These are phyloP conservation scores for Whalleya microplaca DNA, from an alignment of 2,329 filamentous ascomycete genomes.

Conservation along the genomic window DNA sequence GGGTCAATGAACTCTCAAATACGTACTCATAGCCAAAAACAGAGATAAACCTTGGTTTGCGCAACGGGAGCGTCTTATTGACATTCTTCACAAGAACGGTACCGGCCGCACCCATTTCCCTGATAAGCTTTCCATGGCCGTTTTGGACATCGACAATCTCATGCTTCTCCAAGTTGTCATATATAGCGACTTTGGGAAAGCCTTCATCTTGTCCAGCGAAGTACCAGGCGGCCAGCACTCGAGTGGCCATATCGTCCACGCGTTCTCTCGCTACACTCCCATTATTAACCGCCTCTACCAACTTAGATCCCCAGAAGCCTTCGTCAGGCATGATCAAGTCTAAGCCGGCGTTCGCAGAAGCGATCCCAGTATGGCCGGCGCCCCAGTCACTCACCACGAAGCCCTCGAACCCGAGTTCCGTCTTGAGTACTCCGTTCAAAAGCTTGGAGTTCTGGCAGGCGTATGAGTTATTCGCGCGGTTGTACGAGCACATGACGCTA, in stretches of 20 bases:
- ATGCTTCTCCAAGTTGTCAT: slow-evolving; percentile 38
- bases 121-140: slow-evolving; percentile 59
- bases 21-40: slow-evolving; percentile 29
- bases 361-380: slow-evolving; percentile 78
- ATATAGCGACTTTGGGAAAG: slow-evolving; percentile 69
- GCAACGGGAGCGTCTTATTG: slow-evolving; percentile 20
- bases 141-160: slow-evolving; percentile 9
- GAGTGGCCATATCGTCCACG: slow-evolving; percentile 83
- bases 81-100: slow-evolving; percentile 80
- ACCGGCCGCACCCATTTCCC: slow-evolving; percentile 75
- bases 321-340: slow-evolving; percentile 72
- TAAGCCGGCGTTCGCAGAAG: slow-evolving; percentile 75
- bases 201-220: slow-evolving; percentile 78
- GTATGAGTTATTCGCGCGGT: slow-evolving; percentile 61
- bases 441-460: slow-evolving; percentile 72
- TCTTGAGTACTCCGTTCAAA: slow-evolving; percentile 70
- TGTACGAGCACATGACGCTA: slow-evolving; percentile 69
- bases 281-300: slow-evolving; percentile 78
- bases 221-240: slow-evolving; percentile 86
- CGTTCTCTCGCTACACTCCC: slow-evolving; percentile 77
- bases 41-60: slow-evolving; percentile 15
- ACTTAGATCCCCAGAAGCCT: slow-evolving; percentile 72
- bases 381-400: slow-evolving; percentile 83
- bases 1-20: too few species aligned
- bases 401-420: slow-evolving; percentile 72